phyloP scores from a whole-genome alignment of 345 rosid species.

The Reutealis trisperma region DNA sequence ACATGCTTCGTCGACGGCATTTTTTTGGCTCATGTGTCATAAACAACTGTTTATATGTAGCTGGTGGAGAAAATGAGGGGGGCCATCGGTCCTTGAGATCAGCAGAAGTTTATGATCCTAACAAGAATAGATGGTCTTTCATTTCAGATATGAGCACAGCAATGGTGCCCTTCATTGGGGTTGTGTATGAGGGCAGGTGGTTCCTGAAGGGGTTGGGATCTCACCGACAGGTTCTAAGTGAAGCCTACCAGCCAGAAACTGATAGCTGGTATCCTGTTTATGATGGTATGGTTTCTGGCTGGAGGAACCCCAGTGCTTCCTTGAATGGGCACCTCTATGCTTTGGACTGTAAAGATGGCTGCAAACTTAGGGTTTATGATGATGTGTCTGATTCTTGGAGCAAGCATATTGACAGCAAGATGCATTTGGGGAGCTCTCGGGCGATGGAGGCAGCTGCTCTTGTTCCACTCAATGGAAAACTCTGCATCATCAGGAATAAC shows the following conservation, averaged over 20 bases:
- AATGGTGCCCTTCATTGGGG: slow-evolving; percentile 78
- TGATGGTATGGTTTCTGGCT: slow-evolving; percentile 75
- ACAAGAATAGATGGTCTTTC: slow-evolving; percentile 73
- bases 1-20: slow-evolving; percentile 74
- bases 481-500: slow-evolving; percentile 64
- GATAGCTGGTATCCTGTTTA: slow-evolving; percentile 65
- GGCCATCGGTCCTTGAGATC: slow-evolving; percentile 65
- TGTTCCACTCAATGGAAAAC: slow-evolving; percentile 67
- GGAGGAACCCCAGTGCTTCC: slow-evolving; percentile 72
- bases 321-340: slow-evolving; percentile 65
- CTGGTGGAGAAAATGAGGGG: slow-evolving; percentile 77
- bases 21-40: slow-evolving; percentile 79
- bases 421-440: slow-evolving; percentile 64
- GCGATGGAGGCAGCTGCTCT: slow-evolving; percentile 75
- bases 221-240: slow-evolving; percentile 68
- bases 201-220: slow-evolving; percentile 70
- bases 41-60: slow-evolving; percentile 74
- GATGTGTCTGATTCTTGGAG: slow-evolving; percentile 67
- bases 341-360: slow-evolving; percentile 75
- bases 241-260: slow-evolving; percentile 56
- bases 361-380: slow-evolving; percentile 68
- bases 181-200: slow-evolving; percentile 70
- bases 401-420: slow-evolving; percentile 64
- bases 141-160: slow-evolving; percentile 75
- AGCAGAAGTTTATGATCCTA: slow-evolving; percentile 77